Base-by-base conservation (phyloP, 176 grass and related monocot genomes). In the Oryza meyeriana region DNA sequence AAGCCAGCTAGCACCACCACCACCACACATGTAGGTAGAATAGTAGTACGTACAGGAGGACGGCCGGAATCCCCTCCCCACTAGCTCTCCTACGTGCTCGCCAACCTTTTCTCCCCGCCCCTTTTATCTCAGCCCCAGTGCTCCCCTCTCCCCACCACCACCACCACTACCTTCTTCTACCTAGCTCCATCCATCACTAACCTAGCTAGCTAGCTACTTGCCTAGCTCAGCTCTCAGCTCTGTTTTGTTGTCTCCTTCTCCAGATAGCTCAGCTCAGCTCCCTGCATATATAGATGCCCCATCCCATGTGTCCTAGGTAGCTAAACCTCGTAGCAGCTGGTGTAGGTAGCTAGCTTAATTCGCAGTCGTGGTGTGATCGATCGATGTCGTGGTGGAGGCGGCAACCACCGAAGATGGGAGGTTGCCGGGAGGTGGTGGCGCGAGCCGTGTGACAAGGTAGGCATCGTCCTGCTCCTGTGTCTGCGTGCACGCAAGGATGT, bases 61-160 rank as follows among this genome's bases (percentile, higher is more conserved):
- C 40, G 11, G 2, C 42, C 66, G 72, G 82, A 85, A 89, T 85
- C 87, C 73, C 17, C 17, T 27, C 44, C 73, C 86, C 70, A 80
- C 82, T 80, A 75, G 57, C 42, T 42, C 12, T 42, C 4, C 1
- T 71, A 29, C 61, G 30, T 39, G 61, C 36, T 67, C 52, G 73
- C 26, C 39, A 47, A 44, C 75, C 24, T 77, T 72, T 72, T 79
- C 20, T 35, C 32, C 4, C 32, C 13, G 2, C 22, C 12, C 8
- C 12, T 61, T 44, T 68, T 80, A 61, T 44, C 45, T 41, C 47
- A 20, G 36, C 35, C 67, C 27, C 28, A 83, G 88, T 86, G 88
- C 88, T 83, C 48, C 68, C 59, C 67, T 79, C 61, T 16, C 83
- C 84, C 88, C 84, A 90, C 88, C 88, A 70, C 85, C 85, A 87